Evolutionary conservation across 345 rosid species (phyloP), one percentile per base, ranked within the genome.

Genomic region (Leavenworthia alabamica): DNA sequence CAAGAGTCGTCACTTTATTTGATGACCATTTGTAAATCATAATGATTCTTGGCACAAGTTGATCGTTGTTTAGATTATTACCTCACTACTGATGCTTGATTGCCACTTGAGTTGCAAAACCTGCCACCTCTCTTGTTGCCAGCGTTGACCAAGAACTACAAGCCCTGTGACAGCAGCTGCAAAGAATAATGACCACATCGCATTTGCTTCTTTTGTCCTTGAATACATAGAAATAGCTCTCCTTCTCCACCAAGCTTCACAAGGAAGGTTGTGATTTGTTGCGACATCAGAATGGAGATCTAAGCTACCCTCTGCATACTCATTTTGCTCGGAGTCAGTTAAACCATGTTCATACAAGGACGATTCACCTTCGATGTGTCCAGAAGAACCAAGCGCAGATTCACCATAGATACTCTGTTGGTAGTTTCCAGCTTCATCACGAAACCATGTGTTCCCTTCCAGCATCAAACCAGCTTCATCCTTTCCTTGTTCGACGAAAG

Each of bases 51-150:
- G n/a, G n/a, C n/a, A n/a, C n/a, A n/a, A n/a, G 1, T 35, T 33
- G 3, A 23, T 23, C 24, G 24, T 24, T 33, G 54, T 6, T 22
- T 27, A 22, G 14, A 51, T 45, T 40, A 42, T 35, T 72, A 92
- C 99, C 96, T 89, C 93, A 35, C 78, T 68, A 28, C 70, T 80
- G 77, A 82, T 58, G 73, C 80, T 81, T 48, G 79, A 60, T 20
- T 84, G 94, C 96, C 94, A 87, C 59, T 79, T 93, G 62, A 80
- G 84, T 23, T 87, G 97, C 83, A 90, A 76, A 69, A 74, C 76
- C 64, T 86, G 90, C 97, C 90, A 84, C 82, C 86, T 88, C 54
- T 94, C 97, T 53, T 84, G 96, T 52, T 78, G 99, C 99, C 96
- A 90, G n/a, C 76, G 92, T 67, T 90, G 97, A 63, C 99, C 93